phyloP scores from a whole-genome alignment of 1,284 basidiomycete genomes.

The Rhodotorula mucilaginosa region DNA sequence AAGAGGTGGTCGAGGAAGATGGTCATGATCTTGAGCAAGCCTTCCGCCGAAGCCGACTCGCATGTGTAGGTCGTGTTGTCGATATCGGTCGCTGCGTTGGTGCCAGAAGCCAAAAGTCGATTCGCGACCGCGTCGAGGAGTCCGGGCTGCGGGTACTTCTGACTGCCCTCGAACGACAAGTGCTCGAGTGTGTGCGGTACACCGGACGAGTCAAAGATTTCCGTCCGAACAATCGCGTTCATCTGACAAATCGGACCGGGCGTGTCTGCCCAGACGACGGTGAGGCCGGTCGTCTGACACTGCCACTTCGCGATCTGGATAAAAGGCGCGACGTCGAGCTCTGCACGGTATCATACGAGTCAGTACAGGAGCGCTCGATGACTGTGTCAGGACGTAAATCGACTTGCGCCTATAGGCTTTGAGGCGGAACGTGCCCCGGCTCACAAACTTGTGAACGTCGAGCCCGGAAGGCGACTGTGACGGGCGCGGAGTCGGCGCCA shows the following conservation, averaged over 20 bases:
- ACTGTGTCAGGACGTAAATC: too few relatives aligned
- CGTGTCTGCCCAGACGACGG: constrained; percentile 53
- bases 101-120: constrained; percentile 55
- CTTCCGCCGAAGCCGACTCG: constrained; percentile 90
- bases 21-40: constrained; percentile 84
- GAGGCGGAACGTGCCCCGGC: neutral
- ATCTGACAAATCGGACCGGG: constrained; percentile 67
- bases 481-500: too few relatives aligned
- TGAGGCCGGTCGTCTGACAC: constrained; percentile 43
- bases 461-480: too few relatives aligned
- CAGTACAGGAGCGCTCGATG: constrained; percentile 9
- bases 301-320: constrained; percentile 39
- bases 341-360: constrained; percentile 4
- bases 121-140: constrained; percentile 93
- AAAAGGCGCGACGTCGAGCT: constrained; percentile 15
- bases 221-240: constrained; percentile 87
- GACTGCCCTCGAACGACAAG: constrained; percentile 7
- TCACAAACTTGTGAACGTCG: neutral
- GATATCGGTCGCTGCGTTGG: constrained; percentile 59
- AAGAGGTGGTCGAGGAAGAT: constrained; percentile 96
- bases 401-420: neutral
- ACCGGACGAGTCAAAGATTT: constrained; percentile 65
- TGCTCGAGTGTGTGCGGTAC: constrained; percentile 89
- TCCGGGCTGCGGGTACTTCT: constrained; percentile 80
- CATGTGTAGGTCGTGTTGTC: constrained; percentile 69